Base-by-base conservation (phyloP, 495 filamentous ascomycete species). In the Friedmanniomyces endolithicus region DNA sequence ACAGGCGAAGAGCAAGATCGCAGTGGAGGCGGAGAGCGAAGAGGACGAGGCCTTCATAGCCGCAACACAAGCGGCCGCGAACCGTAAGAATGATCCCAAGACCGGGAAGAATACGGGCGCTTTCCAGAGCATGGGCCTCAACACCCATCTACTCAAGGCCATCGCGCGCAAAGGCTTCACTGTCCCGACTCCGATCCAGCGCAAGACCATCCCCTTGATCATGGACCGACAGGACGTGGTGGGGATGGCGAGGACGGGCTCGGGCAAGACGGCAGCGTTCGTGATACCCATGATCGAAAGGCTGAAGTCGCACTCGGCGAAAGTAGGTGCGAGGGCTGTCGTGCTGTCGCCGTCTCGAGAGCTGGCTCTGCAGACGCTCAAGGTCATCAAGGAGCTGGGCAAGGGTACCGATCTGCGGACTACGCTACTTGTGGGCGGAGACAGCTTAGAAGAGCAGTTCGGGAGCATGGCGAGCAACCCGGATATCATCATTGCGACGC, bases 201-300 rank as follows among this genome's bases (percentile, higher is more conserved):
- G 92, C 34, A 96, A 96, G 72, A 86, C 92, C 9, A 92, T 99
- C 44, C 92, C 92, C 4, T 74, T 97, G 52, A 76, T 96, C 40
- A 74, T 95, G 64, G 87, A 95, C 43, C 79, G 84, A 51, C 80
- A 85, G 61, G 90, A 98, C 75, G 88, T 99, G 4, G 89, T 97
- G 8, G 92, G 88, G 54, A 99, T 97, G 94, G 92, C 92, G 3
- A 77, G 92, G 48, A 98, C 92, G 19, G 92, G 92, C 67, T 94
- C 88, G 35, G 92, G 92, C 67, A 98, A 98, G 72, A 95, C 90
- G 0, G 92, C 90, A 1, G 90, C 92, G 14, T 98, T 98, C 67
- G 88, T 98, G 6, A 90, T 98, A 53, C 92, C 92, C 40, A 92
- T 98, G 90, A 86, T 99, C 56, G 85, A 97, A 72, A 87, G 85